Evolutionary conservation across 2,329 filamentous ascomycete species (phyloP).

Genomic region (Calonectria naviculata): DNA sequence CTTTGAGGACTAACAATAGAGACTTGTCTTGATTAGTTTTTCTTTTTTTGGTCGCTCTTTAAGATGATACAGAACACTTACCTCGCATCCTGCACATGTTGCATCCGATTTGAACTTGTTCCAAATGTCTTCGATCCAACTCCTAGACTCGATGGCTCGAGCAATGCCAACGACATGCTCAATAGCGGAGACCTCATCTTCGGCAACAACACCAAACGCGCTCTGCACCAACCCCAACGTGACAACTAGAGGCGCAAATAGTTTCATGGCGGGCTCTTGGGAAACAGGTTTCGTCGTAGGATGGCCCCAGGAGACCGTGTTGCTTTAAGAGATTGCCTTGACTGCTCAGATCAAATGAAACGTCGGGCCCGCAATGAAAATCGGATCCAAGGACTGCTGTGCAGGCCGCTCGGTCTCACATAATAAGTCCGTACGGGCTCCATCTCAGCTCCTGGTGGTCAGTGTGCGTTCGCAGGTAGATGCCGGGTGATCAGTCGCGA

Average conservation of each 20-base stretch:
- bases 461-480: neutral
- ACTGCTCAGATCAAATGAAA: neutral
- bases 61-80: neutral
- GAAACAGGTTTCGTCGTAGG: neutral
- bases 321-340: neutral
- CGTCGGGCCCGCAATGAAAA: neutral
- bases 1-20: conserved; percentile 54
- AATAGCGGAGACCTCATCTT: conserved; percentile 10
- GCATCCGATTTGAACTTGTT: conserved; percentile 22
- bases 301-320: neutral
- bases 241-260: neutral
- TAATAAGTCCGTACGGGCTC: neutral
- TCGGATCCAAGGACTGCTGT: neutral
- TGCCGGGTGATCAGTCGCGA: conserved; percentile 8
- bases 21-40: conserved; percentile 29
- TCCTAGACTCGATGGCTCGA: conserved; percentile 19
- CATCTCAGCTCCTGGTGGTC: neutral
- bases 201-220: conserved; percentile 16
- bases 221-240: conserved; percentile 18
- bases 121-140: conserved; percentile 7
- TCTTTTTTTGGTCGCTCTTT: neutral
- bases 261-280: neutral
- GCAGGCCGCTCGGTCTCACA: conserved; percentile 2
- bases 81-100: conserved; percentile 38
- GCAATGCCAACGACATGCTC: conserved; percentile 16